Base-by-base conservation (phyloP, 78 protist species). In the Isochrysis galbana region DNA sequence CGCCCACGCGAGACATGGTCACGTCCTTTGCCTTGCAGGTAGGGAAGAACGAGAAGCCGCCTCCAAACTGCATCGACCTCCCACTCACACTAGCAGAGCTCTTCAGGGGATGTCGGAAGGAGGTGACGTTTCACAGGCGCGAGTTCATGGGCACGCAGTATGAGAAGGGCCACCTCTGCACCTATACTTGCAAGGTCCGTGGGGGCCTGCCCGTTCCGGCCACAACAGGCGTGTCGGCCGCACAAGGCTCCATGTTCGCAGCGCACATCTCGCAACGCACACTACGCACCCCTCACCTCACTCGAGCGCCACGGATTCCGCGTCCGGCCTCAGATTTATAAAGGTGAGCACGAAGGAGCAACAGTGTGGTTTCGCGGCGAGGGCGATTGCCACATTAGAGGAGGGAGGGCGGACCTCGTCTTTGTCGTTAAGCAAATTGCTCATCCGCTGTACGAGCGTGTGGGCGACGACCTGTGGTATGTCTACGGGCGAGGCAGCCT, bases 381-480 rank as follows among this genome's bases (percentile, higher is more conserved):
- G 32, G 32, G 29, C 32, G 74, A 26, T n/a, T 3, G 74, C 32
- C 5, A 51, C 29, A 51, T 51, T 51, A 7, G 29, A 19, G 29
- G 61, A 51, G 14, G 29, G 29, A 14, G 29, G 11, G 19, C 32
- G 74, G 36, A 11, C 74, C 32, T 11, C 7, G 74, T 26, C 32
- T n/a, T 11, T n/a, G n/a, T n/a, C n/a, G n/a, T n/a, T n/a, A n/a
- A n/a, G 74, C 74, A 67, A n/a, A n/a, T 11, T 3, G 7, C 17
- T 23, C 74, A 67, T n/a, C 32, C 4, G 36, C 19, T n/a, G 36
- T 67, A 29, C 14, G 74, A 3, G 32, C 17, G 74, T 23, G 32
- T 67, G 38, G 74, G 74, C 74, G 74, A 67, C 74, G 74, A 67
- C 74, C 32, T 67, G 74, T 67, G 74, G 74, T n/a, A n/a, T n/a